These are phyloP conservation scores for Kurtzmaniella quercitrusa DNA, from an alignment of 1,139 yeast species.

Conservation along the genomic window DNA sequence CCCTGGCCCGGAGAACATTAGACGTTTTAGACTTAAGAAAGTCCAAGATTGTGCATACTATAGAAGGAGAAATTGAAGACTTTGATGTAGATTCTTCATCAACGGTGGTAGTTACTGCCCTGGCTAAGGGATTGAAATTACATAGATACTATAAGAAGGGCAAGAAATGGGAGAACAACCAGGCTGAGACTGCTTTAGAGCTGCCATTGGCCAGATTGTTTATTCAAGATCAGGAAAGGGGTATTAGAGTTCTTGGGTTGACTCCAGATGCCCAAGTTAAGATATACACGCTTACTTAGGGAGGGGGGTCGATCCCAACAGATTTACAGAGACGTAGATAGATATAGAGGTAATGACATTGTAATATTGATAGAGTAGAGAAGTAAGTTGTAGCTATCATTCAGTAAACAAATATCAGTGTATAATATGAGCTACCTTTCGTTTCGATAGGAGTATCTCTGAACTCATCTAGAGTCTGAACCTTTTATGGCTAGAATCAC, in stretches of 20 bases:
- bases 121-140: slow-evolving; percentile 13
- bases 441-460: no score
- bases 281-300: slow-evolving; percentile 1
- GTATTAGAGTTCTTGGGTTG: slow-evolving; percentile 8
- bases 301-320: no score
- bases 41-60: slow-evolving; percentile 25
- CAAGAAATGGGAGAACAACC: slow-evolving; percentile 32
- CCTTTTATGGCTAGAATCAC: no score
- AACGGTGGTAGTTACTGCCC: slow-evolving; percentile 28
- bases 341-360: not conserved
- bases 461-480: no score
- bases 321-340: not conserved
- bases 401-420: no score
- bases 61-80: slow-evolving; percentile 16
- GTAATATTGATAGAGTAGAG: not conserved
- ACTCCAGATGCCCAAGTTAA: slow-evolving; percentile 10
- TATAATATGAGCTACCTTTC: no score
- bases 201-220: slow-evolving; percentile 1
- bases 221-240: slow-evolving; percentile 6
- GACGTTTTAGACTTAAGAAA: slow-evolving; percentile 60
- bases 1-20: slow-evolving; percentile 17
- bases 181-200: not conserved
- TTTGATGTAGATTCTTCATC: slow-evolving; percentile 47
- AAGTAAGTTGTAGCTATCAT: no score
- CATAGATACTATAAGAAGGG: slow-evolving; percentile 43